Conservation (phyloP, 305 asterid species). For the Solanum aculeatissimum region DNA sequence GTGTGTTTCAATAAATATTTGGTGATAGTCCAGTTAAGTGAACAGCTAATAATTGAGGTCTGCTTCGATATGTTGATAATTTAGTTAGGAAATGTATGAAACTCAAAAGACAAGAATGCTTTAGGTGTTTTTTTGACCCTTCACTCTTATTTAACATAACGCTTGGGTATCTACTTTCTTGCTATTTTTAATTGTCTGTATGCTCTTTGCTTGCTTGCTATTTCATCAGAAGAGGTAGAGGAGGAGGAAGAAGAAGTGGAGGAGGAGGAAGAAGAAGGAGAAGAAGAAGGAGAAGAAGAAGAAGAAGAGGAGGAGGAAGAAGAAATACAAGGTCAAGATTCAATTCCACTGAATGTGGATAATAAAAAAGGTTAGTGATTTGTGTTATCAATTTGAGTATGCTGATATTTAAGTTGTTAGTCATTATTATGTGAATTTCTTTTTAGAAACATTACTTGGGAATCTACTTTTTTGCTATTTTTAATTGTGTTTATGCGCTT, state of each 20-base stretch:
- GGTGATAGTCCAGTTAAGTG: too few relatives aligned
- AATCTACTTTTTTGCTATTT: not conserved
- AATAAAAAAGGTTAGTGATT: not conserved
- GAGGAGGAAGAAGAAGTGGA: slow-evolving; percentile 22
- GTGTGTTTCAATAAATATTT: too few relatives aligned
- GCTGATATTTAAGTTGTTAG: not conserved
- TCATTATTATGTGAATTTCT: not conserved
- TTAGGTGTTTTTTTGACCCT: too few relatives aligned
- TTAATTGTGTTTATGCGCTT: not conserved
- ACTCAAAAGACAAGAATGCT: too few relatives aligned
- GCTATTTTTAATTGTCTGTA: not conserved
- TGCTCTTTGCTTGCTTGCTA: not conserved
- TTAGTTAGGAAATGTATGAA: too few relatives aligned
- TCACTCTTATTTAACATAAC: too few relatives aligned
- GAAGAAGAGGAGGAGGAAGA: not conserved
- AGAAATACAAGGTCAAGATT: not conserved
- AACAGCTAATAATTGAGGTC: too few relatives aligned
- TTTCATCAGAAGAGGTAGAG: slow-evolving; percentile 1
- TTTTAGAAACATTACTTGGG: not conserved
- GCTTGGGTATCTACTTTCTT: not conserved
- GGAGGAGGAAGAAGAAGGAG: slow-evolving; percentile 9
- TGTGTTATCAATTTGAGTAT: not conserved
- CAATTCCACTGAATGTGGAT: not conserved
- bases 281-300: not conserved
- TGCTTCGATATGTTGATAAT: too few relatives aligned